phyloP scores from a whole-genome alignment of 2,329 filamentous ascomycete species.

The Fusarium pseudograminearum region DNA sequence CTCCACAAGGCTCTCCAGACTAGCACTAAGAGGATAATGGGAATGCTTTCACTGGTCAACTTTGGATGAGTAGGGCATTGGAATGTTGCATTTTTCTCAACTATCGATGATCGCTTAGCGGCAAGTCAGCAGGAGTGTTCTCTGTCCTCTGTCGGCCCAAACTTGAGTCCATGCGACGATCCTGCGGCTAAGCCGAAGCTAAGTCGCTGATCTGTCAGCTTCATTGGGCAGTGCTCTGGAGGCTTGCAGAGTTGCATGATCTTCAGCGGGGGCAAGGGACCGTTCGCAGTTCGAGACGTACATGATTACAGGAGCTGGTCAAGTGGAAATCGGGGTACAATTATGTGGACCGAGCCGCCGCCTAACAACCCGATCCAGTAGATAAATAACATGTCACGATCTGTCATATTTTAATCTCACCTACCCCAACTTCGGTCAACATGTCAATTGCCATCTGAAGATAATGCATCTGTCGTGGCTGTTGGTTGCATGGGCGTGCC shows the following conservation, averaged over 20 bases:
- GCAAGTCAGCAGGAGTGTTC: not conserved
- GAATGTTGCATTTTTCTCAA: not conserved
- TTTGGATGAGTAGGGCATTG: not conserved
- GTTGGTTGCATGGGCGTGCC: conserved; percentile 18
- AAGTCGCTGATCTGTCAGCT: not conserved
- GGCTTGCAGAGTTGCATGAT: not conserved
- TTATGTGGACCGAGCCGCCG: not conserved
- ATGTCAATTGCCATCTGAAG: not conserved
- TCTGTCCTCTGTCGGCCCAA: not conserved
- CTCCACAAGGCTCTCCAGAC: not conserved
- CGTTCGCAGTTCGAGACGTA: not conserved
- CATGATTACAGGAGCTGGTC: not conserved
- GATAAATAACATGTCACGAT: not conserved
- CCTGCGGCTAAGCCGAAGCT: not conserved
- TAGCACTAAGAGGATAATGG: not conserved
- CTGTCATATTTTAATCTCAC: not conserved
- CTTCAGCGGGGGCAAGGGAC: not conserved
- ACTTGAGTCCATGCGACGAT: not conserved
- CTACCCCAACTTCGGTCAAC: not conserved
- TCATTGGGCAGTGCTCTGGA: not conserved
- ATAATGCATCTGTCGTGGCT: conserved; percentile 14
- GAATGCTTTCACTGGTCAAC: not conserved
- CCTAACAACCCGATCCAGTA: not conserved
- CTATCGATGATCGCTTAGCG: not conserved
- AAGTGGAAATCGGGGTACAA: not conserved